These are phyloP conservation scores for Solanum sitiens DNA, from an alignment of 257 asterid genomes.

Conservation along the genomic window DNA sequence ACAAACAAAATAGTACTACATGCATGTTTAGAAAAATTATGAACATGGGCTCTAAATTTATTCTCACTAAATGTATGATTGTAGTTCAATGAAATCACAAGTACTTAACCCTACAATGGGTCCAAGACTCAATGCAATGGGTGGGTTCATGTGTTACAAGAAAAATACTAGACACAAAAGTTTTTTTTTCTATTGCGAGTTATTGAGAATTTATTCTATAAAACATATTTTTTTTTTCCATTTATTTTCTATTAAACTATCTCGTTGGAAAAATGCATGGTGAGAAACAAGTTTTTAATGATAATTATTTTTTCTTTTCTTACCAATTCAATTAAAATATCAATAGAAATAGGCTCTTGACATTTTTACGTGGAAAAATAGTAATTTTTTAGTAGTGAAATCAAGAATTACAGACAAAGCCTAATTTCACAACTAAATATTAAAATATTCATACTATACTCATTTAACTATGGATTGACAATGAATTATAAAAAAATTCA, in stretches of 20 bases:
- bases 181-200: background rate
- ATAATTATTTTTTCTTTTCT: too few species aligned
- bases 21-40: background rate
- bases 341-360: background rate
- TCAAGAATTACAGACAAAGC: too few species aligned
- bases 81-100: background rate
- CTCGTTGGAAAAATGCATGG: too few species aligned
- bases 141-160: background rate
- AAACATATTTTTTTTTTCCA: too few species aligned
- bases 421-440: background rate
- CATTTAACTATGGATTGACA: background rate
- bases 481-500: background rate
- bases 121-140: background rate
- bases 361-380: background rate
- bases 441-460: background rate
- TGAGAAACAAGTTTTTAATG: background rate
- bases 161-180: background rate
- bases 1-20: background rate
- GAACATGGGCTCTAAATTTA: background rate
- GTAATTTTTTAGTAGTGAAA: background rate
- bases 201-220: too few species aligned
- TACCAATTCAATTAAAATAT: background rate
- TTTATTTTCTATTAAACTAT: rapidly evolving
- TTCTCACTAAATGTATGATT: background rate
- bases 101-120: background rate